These are phyloP conservation scores for Rubia peregrina DNA, from an alignment of 305 asterid species.

Conservation along the genomic window DNA sequence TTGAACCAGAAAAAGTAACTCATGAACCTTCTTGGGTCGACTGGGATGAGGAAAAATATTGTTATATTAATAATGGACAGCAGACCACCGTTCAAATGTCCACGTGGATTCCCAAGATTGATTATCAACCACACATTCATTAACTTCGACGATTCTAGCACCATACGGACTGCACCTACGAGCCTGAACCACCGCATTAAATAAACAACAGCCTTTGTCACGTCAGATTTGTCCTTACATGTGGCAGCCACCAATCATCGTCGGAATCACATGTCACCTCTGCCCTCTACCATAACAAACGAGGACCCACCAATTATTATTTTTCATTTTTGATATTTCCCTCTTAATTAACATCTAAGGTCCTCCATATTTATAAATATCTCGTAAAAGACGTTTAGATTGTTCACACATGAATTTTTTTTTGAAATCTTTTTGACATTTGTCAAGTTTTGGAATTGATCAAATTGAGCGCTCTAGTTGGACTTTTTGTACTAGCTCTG, in stretches of 20 bases:
- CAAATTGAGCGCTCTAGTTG: too few relatives aligned
- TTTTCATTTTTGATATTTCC: not conserved
- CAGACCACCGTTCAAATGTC: not conserved
- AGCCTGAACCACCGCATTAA: slow-evolving; percentile 23
- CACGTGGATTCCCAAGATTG: slow-evolving; percentile 18
- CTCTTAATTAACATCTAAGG: not conserved
- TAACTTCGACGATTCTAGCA: slow-evolving; percentile 11
- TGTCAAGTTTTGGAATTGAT: too few relatives aligned
- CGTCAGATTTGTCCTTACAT: slow-evolving; percentile 10
- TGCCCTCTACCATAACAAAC: not conserved
- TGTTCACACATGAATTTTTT: too few relatives aligned
- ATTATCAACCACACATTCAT: slow-evolving; percentile 13
- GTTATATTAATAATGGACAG: not conserved
- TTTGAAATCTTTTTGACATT: too few relatives aligned
- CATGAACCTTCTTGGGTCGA: not conserved
- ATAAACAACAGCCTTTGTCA: slow-evolving; percentile 7
- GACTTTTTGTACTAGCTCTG: too few relatives aligned
- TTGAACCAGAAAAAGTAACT: not conserved
- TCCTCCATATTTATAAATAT: not conserved
- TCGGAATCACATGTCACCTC: not conserved
- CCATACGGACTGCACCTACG: slow-evolving; percentile 8
- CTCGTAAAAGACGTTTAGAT: not conserved
- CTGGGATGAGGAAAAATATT: not conserved
- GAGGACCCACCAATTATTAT: not conserved
- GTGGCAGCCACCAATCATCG: slow-evolving; percentile 7